These are phyloP conservation scores for Aspergillus bombycis DNA, from an alignment of 2,329 filamentous ascomycete genomes.

Conservation along the genomic window DNA sequence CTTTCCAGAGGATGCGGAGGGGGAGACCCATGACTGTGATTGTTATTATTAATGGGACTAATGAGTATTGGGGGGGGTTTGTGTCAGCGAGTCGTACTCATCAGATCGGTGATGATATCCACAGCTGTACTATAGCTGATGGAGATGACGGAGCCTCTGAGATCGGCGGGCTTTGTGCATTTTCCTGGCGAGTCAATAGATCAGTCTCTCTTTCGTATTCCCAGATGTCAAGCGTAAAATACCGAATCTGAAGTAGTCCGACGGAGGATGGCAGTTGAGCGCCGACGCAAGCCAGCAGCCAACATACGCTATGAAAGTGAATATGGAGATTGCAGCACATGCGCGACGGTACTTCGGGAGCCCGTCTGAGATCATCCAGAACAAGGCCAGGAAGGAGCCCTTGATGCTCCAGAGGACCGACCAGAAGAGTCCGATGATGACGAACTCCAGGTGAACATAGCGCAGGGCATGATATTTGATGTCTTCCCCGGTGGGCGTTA, in stretches of 20 bases:
- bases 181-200: constrained; percentile 12
- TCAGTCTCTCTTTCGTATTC: background rate
- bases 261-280: constrained; percentile 23
- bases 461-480: constrained; percentile 17
- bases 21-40: constrained; percentile 35
- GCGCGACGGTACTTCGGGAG: constrained; percentile 21
- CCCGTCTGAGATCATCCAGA: constrained; percentile 22
- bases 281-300: constrained; percentile 24
- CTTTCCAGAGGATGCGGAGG: constrained; percentile 30
- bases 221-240: background rate
- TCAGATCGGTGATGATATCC: constrained; percentile 28
- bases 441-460: constrained; percentile 22
- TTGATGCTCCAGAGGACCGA: constrained; percentile 26
- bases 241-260: constrained; percentile 24
- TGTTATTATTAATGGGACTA: background rate
- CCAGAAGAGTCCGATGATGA: constrained; percentile 28
- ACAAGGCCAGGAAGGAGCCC: constrained; percentile 23
- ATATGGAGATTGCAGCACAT: constrained; percentile 18
- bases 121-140: constrained; percentile 26
- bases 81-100: constrained; percentile 20
- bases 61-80: too few species aligned
- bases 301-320: constrained; percentile 16
- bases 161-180: constrained; percentile 21
- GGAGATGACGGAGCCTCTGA: constrained; percentile 19
- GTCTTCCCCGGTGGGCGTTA: constrained; percentile 14